A percentile compares a stretch with the other conserved stretches of the same genome.
Evolutionary conservation across 371 early-diverging fungal species (phyloP).

Genomic region (Syncephalastrum monosporum): DNA sequence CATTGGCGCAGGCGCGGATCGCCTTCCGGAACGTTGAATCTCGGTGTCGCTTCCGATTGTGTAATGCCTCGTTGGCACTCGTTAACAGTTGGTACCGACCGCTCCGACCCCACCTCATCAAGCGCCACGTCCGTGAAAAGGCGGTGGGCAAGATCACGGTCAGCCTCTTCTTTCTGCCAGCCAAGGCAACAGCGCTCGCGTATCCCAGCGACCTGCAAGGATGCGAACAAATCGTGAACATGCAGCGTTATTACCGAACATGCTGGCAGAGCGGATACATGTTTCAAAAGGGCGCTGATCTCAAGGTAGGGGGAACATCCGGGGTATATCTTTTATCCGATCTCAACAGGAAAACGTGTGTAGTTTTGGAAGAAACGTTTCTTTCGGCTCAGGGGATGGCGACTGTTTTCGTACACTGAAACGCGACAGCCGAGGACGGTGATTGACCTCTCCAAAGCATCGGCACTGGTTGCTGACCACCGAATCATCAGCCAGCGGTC

Average conservation of each 20-base stretch:
- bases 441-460: constrained; percentile 29
- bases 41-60: constrained; percentile 18
- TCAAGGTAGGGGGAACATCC: constrained; percentile 18
- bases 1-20: constrained; percentile 38
- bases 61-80: constrained; percentile 34
- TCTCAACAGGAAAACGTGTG: neutral
- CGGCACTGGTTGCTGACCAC: constrained; percentile 16
- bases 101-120: constrained; percentile 7
- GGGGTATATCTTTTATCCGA: neutral
- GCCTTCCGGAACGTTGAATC: constrained; percentile 19
- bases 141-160: constrained; percentile 40
- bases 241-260: constrained; percentile 29
- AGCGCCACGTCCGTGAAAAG: constrained; percentile 23
- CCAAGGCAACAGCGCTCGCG: constrained; percentile 6
- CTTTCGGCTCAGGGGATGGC: constrained; percentile 21
- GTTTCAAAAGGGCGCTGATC: constrained; percentile 31
- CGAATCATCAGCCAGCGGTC: constrained; percentile 8
- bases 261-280: constrained; percentile 38
- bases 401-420: constrained; percentile 25
- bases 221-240: constrained; percentile 33
- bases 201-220: constrained; percentile 21
- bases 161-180: constrained; percentile 23
- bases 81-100: constrained; percentile 43
- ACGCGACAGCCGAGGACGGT: constrained; percentile 13
- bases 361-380: constrained; percentile 31